phyloP scores from a whole-genome alignment of 2,329 filamentous ascomycete species.

The Lachnellula subtilissima region DNA sequence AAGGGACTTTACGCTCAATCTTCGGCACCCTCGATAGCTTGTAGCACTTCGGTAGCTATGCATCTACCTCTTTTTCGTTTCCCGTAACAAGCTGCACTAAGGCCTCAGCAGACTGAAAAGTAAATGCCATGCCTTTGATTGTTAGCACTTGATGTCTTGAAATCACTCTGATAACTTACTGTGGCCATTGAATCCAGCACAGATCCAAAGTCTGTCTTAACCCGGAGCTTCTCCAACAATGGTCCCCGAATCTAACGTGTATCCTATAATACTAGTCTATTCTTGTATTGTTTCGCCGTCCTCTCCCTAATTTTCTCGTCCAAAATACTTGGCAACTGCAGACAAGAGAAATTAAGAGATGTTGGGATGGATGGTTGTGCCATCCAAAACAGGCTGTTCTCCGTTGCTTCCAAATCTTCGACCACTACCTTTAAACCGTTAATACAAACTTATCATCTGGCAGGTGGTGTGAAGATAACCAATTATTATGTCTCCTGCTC shows the following conservation, averaged over 20 bases:
- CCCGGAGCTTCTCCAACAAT: constrained; percentile 45
- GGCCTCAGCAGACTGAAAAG: constrained; percentile 18
- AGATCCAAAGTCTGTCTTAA: constrained; percentile 31
- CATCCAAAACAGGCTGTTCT: constrained; percentile 27
- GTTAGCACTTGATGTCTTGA: too few species aligned
- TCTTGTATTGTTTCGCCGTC: constrained; percentile 41
- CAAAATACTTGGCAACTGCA: constrained; percentile 28
- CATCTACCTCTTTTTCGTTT: constrained; percentile 13
- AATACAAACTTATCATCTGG: background rate
- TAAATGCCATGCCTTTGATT: constrained; percentile 16
- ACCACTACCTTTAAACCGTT: constrained; percentile 4
- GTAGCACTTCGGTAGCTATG: constrained; percentile 18
- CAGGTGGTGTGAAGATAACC: background rate
- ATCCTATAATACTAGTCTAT: constrained; percentile 55
- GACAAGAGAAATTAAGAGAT: constrained; percentile 18
- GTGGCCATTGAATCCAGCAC: constrained; percentile 22
- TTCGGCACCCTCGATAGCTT: constrained; percentile 3
- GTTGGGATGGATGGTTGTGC: constrained; percentile 20
- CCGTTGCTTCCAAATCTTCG: background rate
- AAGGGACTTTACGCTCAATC: background rate
- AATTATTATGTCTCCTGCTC: constrained; percentile 29
- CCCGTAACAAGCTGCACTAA: constrained; percentile 15
- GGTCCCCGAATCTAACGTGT: constrained; percentile 46
- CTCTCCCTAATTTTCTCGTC: constrained; percentile 40
- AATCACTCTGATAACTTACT: constrained; percentile 9